A percentile compares a stretch with the other conserved stretches of the same genome.
Conservation (phyloP, 2,329 filamentous ascomycete species). For the Rhinocladiella mackenziei region DNA sequence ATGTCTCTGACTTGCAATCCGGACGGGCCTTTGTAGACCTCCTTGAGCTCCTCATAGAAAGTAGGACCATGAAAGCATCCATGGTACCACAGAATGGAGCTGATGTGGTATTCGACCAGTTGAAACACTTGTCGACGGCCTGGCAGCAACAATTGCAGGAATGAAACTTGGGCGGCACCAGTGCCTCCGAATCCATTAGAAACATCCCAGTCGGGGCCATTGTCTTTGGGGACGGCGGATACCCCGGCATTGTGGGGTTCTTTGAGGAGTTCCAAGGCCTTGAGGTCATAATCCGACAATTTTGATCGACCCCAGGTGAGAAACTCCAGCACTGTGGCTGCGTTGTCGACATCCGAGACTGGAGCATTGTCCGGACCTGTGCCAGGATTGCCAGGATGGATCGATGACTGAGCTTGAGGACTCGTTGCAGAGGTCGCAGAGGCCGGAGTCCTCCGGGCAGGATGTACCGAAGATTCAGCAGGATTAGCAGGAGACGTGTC, state of each 20-base stretch:
- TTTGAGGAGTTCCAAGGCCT: constrained; percentile 35
- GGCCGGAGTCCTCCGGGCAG: constrained; percentile 16
- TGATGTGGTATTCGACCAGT: constrained; percentile 28
- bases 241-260: constrained; percentile 32
- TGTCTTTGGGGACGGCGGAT: constrained; percentile 13
- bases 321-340: constrained; percentile 42
- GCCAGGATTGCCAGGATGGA: constrained; percentile 4
- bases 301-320: constrained; percentile 46
- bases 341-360: constrained; percentile 13
- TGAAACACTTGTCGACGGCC: constrained; percentile 23
- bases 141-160: constrained; percentile 28
- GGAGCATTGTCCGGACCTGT: constrained; percentile 3
- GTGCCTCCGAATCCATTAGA: constrained; percentile 24
- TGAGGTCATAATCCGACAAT: constrained; percentile 26
- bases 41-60: constrained; percentile 26
- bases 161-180: constrained; percentile 26
- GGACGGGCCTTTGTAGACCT: constrained; percentile 18
- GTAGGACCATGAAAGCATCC: constrained; percentile 27
- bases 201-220: constrained; percentile 28
- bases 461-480: constrained; percentile 11
- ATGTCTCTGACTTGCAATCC: constrained; percentile 26
- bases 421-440: constrained; percentile 15
- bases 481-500: constrained; percentile 6
- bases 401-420: constrained; percentile 2
- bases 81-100: constrained; percentile 28